A percentile compares a stretch with the other conserved stretches of the same genome.
Conservation (phyloP, 2,329 filamentous ascomycete genomes). For the Talaromyces atroroseus region DNA sequence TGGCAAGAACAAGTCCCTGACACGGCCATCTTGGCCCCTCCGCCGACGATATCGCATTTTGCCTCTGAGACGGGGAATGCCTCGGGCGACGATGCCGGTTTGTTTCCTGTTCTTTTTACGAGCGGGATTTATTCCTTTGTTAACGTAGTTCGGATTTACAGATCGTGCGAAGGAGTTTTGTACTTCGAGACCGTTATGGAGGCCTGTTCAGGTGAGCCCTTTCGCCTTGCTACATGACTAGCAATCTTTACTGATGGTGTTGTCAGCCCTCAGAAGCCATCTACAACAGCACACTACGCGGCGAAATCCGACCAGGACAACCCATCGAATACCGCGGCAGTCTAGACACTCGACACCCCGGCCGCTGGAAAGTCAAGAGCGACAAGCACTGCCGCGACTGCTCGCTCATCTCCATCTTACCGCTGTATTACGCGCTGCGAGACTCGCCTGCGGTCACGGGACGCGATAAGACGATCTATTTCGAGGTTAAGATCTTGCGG, state of each 20-base stretch:
- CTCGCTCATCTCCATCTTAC: slow-evolving; percentile 49
- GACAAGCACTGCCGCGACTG: slow-evolving; percentile 43
- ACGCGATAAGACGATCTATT: slow-evolving; percentile 53
- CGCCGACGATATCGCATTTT: slow-evolving; percentile 51
- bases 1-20: slow-evolving; percentile 57
- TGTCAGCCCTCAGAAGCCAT: slow-evolving; percentile 39
- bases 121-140: too few species aligned
- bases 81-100: slow-evolving; percentile 38
- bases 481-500: slow-evolving; percentile 49
- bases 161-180: slow-evolving; percentile 55
- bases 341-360: slow-evolving; percentile 29
- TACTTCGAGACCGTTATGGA: slow-evolving; percentile 46
- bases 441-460: slow-evolving; percentile 47
- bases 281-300: slow-evolving; percentile 38
- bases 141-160: slow-evolving; percentile 26
- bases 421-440: slow-evolving; percentile 49
- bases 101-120: not conserved
- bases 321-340: slow-evolving; percentile 22
- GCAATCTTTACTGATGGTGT: too few species aligned
- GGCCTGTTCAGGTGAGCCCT: slow-evolving; percentile 30
- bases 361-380: slow-evolving; percentile 44
- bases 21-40: slow-evolving; percentile 54
- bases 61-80: slow-evolving; percentile 55
- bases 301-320: slow-evolving; percentile 42
- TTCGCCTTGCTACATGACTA: not conserved